Percentiles rank a stretch among this genome's conserved stretches.
Conservation (phyloP, 495 filamentous ascomycete genomes). For the Penicillium flavigenum region DNA sequence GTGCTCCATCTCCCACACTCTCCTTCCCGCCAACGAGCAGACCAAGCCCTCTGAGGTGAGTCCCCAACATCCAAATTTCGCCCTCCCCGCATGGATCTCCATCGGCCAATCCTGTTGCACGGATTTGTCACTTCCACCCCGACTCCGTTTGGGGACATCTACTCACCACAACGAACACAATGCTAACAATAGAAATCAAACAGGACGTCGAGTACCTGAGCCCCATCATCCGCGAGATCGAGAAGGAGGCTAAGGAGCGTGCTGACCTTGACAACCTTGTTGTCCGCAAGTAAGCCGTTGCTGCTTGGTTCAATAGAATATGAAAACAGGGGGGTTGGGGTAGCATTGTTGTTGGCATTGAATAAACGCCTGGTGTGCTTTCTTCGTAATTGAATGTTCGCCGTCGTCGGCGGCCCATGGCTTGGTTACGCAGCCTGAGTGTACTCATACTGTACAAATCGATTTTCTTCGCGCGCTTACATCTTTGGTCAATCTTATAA, state of each 20-base stretch:
- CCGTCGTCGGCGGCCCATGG: conserved; percentile 18
- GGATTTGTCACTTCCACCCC: conserved; percentile 42
- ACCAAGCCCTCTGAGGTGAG: conserved; percentile 72
- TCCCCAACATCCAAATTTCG: conserved; percentile 22
- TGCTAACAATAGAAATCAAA: conserved; percentile 21
- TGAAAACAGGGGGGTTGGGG: conserved; percentile 26
- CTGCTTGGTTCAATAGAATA: conserved; percentile 19
- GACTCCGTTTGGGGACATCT: conserved; percentile 14
- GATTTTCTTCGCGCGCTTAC: conserved; percentile 27
- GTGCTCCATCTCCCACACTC: conserved; percentile 80
- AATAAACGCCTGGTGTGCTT: conserved; percentile 31
- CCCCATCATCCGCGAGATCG: conserved; percentile 78
- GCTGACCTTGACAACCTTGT: conserved; percentile 79
- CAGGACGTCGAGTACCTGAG: conserved; percentile 78
- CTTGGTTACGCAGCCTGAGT: conserved; percentile 31
- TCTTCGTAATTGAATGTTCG: conserved; percentile 27
- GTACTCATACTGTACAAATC: conserved; percentile 56
- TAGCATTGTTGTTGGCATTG: conserved; percentile 30
- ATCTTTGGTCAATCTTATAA: neutral
- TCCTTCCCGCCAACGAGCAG: conserved; percentile 80
- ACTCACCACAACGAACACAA: conserved; percentile 4
- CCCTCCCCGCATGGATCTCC: conserved; percentile 29
- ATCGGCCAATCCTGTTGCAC: conserved; percentile 44
- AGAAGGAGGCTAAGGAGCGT: conserved; percentile 78
- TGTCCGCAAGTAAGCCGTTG: conserved; percentile 50